Evolutionary conservation across 2,329 filamentous ascomycete genomes (phyloP).

Genomic region (Nemania serpens): DNA sequence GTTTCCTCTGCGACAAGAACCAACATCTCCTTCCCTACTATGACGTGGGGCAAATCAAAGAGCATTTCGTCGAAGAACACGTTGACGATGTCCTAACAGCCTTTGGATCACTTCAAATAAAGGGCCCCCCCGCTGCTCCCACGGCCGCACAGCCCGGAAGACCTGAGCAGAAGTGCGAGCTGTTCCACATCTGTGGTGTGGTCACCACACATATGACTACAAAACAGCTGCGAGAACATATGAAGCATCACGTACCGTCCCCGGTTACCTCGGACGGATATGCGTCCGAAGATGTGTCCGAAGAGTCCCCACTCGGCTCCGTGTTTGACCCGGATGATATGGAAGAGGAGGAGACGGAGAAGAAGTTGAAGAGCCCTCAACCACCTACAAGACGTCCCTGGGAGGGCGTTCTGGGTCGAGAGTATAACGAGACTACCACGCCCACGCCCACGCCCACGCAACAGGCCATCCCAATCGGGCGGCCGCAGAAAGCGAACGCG

Average conservation of each 20-base stretch:
- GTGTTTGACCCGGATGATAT: background rate
- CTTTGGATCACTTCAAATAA: background rate
- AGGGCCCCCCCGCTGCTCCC: background rate
- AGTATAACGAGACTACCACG: background rate
- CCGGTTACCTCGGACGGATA: background rate
- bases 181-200: background rate
- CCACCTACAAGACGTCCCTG: background rate
- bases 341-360: background rate
- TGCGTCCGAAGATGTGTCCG: background rate
- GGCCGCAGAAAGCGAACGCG: too few species aligned
- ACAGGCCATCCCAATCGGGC: too few species aligned
- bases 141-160: background rate
- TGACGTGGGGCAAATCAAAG: constrained; percentile 24
- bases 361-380: background rate
- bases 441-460: too few species aligned
- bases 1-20: constrained; percentile 36
- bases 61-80: constrained; percentile 34
- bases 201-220: background rate
- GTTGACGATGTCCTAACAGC: constrained; percentile 25
- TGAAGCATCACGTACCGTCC: background rate
- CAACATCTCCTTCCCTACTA: constrained; percentile 42
- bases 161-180: background rate
- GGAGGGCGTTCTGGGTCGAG: background rate
- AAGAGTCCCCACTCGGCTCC: background rate
- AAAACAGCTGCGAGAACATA: background rate